These are phyloP conservation scores for Candida sanyaensis DNA, from an alignment of 1,139 yeast genomes.

Conservation along the genomic window DNA sequence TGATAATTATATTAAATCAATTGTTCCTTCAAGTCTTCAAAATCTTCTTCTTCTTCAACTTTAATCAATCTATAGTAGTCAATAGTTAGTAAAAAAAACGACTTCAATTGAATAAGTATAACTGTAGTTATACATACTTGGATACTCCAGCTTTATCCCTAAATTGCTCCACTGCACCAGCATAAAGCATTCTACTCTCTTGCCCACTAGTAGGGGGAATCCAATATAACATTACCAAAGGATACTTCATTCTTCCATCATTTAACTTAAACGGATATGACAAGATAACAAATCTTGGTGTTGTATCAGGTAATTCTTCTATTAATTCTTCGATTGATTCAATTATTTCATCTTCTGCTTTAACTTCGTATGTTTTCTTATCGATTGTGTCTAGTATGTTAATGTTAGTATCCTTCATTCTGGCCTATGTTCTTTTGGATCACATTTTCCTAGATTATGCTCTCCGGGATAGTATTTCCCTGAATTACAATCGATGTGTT, in stretches of 20 bases:
- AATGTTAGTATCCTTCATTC: constrained; percentile 14
- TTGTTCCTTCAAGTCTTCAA: constrained; percentile 47
- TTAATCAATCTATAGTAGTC: constrained; percentile 42
- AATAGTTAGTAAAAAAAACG: constrained; percentile 28
- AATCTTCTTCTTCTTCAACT: constrained; percentile 62
- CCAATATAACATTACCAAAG: constrained; percentile 80
- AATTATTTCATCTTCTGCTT: constrained; percentile 46
- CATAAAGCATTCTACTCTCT: constrained; percentile 80
- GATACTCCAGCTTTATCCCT: constrained; percentile 77
- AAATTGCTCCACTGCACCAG: constrained; percentile 83
- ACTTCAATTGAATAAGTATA: not conserved
- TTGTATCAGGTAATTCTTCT: constrained; percentile 80
- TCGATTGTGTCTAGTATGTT: constrained; percentile 47
- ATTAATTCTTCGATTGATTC: constrained; percentile 57
- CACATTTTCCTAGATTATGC: too few relatives aligned
- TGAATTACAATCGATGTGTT: too few relatives aligned
- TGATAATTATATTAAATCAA: constrained; percentile 7
- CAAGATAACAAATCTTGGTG: constrained; percentile 73
- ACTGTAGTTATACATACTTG: constrained; percentile 42
- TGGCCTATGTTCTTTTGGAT: not conserved
- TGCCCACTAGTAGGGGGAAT: constrained; percentile 83
- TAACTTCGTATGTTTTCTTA: constrained; percentile 56
- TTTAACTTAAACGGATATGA: constrained; percentile 71
- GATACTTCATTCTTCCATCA: constrained; percentile 76
- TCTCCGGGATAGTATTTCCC: too few relatives aligned